phyloP scores from a whole-genome alignment of 1,284 basidiomycete genomes.

The Ceraceosorus guamensis region DNA sequence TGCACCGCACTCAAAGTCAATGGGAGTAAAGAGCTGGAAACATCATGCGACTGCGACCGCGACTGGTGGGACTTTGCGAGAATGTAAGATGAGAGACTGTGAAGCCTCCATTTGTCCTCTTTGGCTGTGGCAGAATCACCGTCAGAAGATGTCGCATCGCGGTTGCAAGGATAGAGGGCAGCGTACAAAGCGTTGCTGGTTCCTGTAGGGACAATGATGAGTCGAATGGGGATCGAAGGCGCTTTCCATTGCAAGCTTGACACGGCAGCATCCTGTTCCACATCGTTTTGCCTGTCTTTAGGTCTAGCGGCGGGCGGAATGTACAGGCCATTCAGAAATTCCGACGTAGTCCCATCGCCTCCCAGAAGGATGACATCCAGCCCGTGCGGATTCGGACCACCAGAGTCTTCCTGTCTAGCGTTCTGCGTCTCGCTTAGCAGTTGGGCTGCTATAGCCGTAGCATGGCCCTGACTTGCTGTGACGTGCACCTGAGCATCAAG shows the following conservation, averaged over 20 bases:
- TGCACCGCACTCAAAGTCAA: constrained; percentile 5
- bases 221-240: too few species aligned
- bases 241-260: too few species aligned
- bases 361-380: constrained; percentile 47
- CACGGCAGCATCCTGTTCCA: background rate
- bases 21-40: background rate
- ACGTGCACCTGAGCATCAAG: too few species aligned
- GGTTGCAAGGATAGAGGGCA: constrained; percentile 55
- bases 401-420: too few species aligned
- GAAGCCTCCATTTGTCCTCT: constrained; percentile 44
- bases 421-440: too few species aligned
- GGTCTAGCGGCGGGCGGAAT: background rate
- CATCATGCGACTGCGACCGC: too few species aligned
- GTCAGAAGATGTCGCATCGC: too few species aligned
- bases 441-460: too few species aligned
- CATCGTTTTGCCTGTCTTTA: too few species aligned
- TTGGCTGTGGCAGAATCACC: too few species aligned
- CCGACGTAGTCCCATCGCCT: constrained; percentile 48
- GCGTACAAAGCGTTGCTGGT: constrained; percentile 90
- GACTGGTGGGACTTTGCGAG: background rate
- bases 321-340: constrained; percentile 39
- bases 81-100: background rate
- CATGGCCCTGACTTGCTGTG: too few species aligned
- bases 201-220: constrained; percentile 62
- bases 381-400: too few species aligned